Conservation (phyloP, 163 green algal genomes). For the Chlorella variabilis region DNA sequence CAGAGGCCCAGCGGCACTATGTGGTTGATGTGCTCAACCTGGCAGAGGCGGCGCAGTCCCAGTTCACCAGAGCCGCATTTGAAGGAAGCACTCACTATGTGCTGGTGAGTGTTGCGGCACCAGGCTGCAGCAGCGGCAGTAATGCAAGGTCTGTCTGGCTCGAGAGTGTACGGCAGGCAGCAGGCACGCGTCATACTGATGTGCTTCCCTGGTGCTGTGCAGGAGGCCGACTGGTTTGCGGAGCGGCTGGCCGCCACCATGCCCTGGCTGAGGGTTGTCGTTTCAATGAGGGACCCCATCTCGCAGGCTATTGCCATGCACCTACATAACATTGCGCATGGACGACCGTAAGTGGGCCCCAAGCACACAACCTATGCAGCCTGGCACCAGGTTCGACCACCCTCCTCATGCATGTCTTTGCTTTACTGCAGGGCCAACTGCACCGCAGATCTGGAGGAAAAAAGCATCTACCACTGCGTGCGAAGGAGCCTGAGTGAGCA, state of each 20-base stretch:
- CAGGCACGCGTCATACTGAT: neutral
- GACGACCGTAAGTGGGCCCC: neutral
- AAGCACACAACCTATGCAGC: no score
- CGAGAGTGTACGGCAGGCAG: no score
- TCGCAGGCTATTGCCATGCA: neutral
- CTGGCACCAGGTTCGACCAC: no score
- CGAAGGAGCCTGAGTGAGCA: neutral
- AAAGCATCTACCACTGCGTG: neutral
- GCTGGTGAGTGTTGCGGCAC: constrained; percentile 1
- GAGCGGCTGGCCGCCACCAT: neutral
- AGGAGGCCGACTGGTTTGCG: constrained; percentile 6
- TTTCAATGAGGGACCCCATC: neutral
- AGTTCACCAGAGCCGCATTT: neutral
- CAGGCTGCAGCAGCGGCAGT: neutral
- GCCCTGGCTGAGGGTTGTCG: constrained; percentile 10
- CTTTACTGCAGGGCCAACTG: neutral
- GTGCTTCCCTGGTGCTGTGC: neutral
- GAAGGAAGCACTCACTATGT: constrained; percentile 3
- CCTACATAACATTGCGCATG: neutral
- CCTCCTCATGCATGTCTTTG: no score
- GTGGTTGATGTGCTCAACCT: neutral
- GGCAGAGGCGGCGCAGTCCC: neutral
- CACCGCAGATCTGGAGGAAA: neutral
- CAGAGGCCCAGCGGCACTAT: neutral
- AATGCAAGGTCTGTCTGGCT: no score